Evolutionary conservation across 2,329 filamentous ascomycete genomes (phyloP).

Genomic region (Sarocladium strictum): DNA sequence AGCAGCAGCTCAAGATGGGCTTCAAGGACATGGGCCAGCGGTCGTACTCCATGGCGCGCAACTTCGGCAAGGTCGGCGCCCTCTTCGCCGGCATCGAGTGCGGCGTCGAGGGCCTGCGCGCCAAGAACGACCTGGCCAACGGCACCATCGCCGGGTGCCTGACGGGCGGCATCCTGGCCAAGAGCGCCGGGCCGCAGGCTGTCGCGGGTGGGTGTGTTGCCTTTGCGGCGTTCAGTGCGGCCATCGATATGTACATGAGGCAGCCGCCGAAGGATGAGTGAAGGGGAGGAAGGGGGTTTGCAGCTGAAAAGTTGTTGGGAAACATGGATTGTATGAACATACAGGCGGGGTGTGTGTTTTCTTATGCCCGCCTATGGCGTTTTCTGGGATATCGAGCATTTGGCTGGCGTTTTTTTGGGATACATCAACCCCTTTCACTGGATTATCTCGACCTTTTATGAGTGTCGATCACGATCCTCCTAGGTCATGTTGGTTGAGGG

Average conservation of each 20-base stretch:
- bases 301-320: too few relatives aligned
- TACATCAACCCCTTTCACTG: neutral
- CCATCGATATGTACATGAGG: constrained; percentile 88
- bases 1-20: constrained; percentile 75
- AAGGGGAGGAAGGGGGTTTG: constrained; percentile 10
- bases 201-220: constrained; percentile 82
- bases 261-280: constrained; percentile 59
- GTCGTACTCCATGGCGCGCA: constrained; percentile 79
- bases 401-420: constrained; percentile 18
- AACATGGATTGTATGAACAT: too few relatives aligned
- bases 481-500: too few relatives aligned
- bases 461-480: too few relatives aligned
- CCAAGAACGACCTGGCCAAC: constrained; percentile 90
- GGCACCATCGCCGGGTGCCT: constrained; percentile 83
- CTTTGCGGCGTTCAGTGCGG: constrained; percentile 87
- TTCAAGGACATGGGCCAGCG: constrained; percentile 93
- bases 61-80: constrained; percentile 89
- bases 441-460: neutral
- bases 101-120: constrained; percentile 84
- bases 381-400: constrained; percentile 18
- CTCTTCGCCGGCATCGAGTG: constrained; percentile 93
- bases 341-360: too few relatives aligned
- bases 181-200: constrained; percentile 83
- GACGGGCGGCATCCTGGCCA: constrained; percentile 82
- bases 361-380: constrained; percentile 12